A percentile compares a stretch with the other conserved stretches of the same genome.
Conservation (phyloP, 768 basidiomycete genomes). For the Hemileccinum impolitum region DNA sequence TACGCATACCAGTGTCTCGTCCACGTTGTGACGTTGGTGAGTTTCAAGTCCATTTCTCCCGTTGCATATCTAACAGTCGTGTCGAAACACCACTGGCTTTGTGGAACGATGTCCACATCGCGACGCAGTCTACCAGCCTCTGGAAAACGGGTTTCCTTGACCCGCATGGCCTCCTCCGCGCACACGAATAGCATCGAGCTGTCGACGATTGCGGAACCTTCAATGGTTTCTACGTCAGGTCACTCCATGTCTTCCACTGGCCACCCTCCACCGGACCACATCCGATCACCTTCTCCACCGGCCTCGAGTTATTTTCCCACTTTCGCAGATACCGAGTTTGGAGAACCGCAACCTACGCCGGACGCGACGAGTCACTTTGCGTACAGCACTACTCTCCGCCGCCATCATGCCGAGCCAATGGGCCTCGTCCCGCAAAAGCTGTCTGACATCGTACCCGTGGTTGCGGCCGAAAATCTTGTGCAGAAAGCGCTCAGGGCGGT, state of each 20-base stretch:
- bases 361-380: constrained; percentile 75
- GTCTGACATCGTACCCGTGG: constrained; percentile 29
- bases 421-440: constrained; percentile 39
- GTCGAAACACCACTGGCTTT: neutral
- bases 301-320: constrained; percentile 78
- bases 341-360: constrained; percentile 54
- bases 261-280: constrained; percentile 13
- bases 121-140: constrained; percentile 19
- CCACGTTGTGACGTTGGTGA: neutral
- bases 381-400: constrained; percentile 74
- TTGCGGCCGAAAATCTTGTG: constrained; percentile 52
- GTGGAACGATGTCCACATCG: constrained; percentile 25
- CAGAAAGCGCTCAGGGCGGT: constrained; percentile 36
- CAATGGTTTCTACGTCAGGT: constrained; percentile 21
- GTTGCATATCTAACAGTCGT: neutral
- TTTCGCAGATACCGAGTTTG: constrained; percentile 44
- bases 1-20: neutral
- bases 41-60: neutral
- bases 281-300: constrained; percentile 57
- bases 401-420: constrained; percentile 52
- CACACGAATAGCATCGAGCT: constrained; percentile 14
- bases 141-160: constrained; percentile 17
- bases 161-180: constrained; percentile 8
- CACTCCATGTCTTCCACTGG: constrained; percentile 15
- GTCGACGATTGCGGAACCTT: constrained; percentile 12